Base-by-base conservation (phyloP, 2,329 filamentous ascomycete species). In the Cladophialophora yegresii region DNA sequence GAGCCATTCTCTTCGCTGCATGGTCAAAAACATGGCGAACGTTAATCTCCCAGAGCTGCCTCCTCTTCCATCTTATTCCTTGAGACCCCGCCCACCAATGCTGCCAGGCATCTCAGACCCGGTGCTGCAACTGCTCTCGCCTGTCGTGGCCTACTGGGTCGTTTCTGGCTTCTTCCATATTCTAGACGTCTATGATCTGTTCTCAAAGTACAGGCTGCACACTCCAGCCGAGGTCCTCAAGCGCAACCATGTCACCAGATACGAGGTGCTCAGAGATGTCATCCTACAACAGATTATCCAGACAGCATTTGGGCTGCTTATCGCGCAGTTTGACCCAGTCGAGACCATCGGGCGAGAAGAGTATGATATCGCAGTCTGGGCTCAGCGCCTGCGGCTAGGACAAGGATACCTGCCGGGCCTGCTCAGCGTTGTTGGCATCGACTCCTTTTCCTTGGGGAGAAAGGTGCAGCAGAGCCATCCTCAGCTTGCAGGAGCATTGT, bases 211-310 rank as follows among this genome's bases (percentile, higher is more conserved):
- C 79, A 89, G 95, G 68, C 83, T 99, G 49, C 95, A 99, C 79
- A 98, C 95, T 0, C 95, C 95, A 13, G 92, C 92, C 58, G 93
- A 98, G 78, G 89, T 98, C 68, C 76, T 88, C 40, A 91, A 91
- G 77, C 87, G 93, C 72, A 97, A 97, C 78, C 91, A 91, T 73
- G 93, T 92, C 59, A 86, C 90, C 54, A 87, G 92, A 67, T 91
- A 85, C 79, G 89, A 97, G 73, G 92, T 96, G 3, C 86, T 93
- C 68, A 88, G 91, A 76, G 93, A 98, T 81, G 93, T 98, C 71
- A 80, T 98, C 61, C 75, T 98, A 64, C 93, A 99, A 79, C 95
- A 99, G 75, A 76, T 93, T 66, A 90, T 99, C 55, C 95, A 99
- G 80, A 89, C 91, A 26, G 77, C 84, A 20, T 88, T 91, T 49